Evolutionary conservation across 2,329 filamentous ascomycete genomes (phyloP).

Genomic region (Exserohilum rostratum): DNA sequence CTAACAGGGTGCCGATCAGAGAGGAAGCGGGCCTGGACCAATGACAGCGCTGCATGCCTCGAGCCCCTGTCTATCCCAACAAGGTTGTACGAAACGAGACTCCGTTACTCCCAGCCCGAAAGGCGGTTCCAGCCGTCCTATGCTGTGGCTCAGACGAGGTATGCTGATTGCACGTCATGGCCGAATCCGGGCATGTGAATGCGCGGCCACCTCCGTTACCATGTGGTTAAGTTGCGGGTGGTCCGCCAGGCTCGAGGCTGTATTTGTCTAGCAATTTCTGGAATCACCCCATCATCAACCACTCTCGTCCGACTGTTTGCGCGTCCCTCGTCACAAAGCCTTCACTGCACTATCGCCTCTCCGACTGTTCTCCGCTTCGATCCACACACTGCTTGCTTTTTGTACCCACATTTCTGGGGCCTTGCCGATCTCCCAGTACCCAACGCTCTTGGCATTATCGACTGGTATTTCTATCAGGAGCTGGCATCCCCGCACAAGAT

Average conservation of each 20-base stretch:
- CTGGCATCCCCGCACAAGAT: constrained; percentile 22
- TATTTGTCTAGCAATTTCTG: neutral
- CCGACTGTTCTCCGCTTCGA: constrained; percentile 17
- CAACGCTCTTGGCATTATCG: constrained; percentile 21
- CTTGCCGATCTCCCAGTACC: constrained; percentile 20
- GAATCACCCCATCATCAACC: constrained; percentile 5
- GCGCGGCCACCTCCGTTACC: constrained; percentile 11
- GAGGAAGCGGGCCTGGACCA: constrained; percentile 23
- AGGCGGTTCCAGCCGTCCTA: constrained; percentile 27
- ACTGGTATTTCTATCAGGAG: constrained; percentile 16
- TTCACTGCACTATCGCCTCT: constrained; percentile 19
- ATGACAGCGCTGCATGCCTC: constrained; percentile 19
- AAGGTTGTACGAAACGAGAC: constrained; percentile 15
- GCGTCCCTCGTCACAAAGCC: constrained; percentile 12
- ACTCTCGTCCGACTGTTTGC: constrained; percentile 15
- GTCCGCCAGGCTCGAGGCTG: neutral
- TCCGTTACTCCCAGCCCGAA: constrained; percentile 16
- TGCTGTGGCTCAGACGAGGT: constrained; percentile 13
- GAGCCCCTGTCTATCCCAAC: constrained; percentile 13
- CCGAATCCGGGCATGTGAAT: constrained; percentile 22
- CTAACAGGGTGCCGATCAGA: constrained; percentile 22
- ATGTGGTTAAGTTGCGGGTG: constrained; percentile 18
- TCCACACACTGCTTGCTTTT: constrained; percentile 21
- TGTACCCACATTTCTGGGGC: constrained; percentile 21
- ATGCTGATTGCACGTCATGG: constrained; percentile 34